A percentile compares a stretch with the other conserved stretches of the same genome.
phyloP scores from a whole-genome alignment of 441 rosid species.

The Syzygium syzygioides region DNA sequence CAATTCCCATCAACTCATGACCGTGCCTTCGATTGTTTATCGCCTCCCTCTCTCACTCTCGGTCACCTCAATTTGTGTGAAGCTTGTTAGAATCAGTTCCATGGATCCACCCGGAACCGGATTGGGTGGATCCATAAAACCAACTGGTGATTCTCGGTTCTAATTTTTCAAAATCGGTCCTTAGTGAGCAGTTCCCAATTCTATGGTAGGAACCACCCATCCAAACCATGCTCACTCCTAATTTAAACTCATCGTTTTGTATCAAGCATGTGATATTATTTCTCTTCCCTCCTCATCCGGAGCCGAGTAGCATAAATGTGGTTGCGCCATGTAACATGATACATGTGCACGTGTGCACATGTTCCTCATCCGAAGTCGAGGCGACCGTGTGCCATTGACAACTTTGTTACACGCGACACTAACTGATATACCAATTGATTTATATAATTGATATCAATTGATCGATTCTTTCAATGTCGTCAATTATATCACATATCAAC shows the following conservation, averaged over 20 bases:
- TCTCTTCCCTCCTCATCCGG: background rate
- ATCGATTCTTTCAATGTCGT: background rate
- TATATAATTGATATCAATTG: fast-evolving
- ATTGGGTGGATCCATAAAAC: no score
- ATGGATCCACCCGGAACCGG: no score
- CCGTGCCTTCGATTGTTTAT: no score
- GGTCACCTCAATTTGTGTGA: no score
- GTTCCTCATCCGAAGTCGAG: background rate
- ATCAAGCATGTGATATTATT: background rate
- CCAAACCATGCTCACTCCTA: no score
- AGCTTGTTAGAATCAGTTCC: no score
- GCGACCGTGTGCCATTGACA: background rate
- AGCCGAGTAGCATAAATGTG: background rate
- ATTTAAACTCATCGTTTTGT: background rate
- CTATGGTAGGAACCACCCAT: no score
- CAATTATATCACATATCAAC: fast-evolving
- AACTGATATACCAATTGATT: background rate
- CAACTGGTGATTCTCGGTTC: no score
- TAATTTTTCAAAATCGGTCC: no score
- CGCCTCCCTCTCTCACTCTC: no score
- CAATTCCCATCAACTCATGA: no score
- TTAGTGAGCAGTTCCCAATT: no score
- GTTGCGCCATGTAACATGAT: background rate
- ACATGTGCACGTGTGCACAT: fast-evolving
- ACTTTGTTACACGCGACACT: background rate